A percentile compares a stretch with the other conserved stretches of the same genome.
These are phyloP conservation scores for Botrytis galanthina DNA, from an alignment of 2,329 filamentous ascomycete species.

Conservation along the genomic window DNA sequence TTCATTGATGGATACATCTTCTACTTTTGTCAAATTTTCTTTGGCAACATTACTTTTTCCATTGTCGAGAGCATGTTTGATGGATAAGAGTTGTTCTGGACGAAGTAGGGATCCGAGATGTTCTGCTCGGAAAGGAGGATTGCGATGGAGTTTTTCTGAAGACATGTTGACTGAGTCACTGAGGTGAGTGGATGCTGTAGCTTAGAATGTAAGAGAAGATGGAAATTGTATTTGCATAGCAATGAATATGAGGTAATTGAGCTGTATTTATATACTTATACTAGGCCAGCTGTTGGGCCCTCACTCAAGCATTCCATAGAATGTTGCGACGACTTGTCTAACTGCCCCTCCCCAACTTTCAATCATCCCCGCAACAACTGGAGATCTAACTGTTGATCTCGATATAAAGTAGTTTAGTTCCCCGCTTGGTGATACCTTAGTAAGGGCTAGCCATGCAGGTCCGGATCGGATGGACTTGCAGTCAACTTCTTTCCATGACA, in stretches of 20 bases:
- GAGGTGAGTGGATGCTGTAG: no score
- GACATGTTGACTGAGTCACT: conserved; percentile 21
- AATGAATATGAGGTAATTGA: not conserved
- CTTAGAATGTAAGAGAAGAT: not conserved
- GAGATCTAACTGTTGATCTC: not conserved
- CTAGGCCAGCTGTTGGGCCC: not conserved
- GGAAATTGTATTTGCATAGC: not conserved
- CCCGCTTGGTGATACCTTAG: conserved; percentile 4
- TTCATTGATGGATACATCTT: conserved; percentile 57
- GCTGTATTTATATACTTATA: not conserved
- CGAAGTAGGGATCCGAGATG: conserved; percentile 62
- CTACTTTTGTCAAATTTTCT: conserved; percentile 47
- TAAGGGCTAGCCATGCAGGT: not conserved
- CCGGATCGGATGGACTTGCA: not conserved
- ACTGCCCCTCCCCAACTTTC: not conserved
- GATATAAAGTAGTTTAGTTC: not conserved
- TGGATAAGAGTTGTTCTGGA: conserved; percentile 53
- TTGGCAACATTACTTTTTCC: conserved; percentile 38
- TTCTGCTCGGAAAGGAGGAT: conserved; percentile 49
- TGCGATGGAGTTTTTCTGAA: conserved; percentile 24
- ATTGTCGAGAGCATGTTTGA: conserved; percentile 51
- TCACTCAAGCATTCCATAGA: not conserved
- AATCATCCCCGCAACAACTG: not conserved
- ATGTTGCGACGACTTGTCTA: not conserved
- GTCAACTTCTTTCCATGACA: not conserved